Percentiles rank a stretch among this genome's conserved stretches.
phyloP scores from a whole-genome alignment of 495 filamentous ascomycete genomes.

The Echria macrotheca region DNA sequence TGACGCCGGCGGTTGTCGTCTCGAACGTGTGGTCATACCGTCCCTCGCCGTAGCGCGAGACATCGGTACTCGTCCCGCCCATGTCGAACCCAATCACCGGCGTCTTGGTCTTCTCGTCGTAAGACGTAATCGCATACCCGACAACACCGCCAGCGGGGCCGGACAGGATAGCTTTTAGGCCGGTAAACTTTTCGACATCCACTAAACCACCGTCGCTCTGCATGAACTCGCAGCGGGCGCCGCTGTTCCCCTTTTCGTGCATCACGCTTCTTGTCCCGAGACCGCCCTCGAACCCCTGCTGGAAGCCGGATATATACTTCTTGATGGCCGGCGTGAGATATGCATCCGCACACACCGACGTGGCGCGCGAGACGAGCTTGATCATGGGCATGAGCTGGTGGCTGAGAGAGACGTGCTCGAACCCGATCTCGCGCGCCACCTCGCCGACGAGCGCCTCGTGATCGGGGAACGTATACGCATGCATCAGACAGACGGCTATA shows the following conservation, averaged over 20 bases:
- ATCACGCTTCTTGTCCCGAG: constrained; percentile 64
- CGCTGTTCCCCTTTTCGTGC: constrained; percentile 47
- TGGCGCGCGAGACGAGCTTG: constrained; percentile 79
- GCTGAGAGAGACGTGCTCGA: constrained; percentile 66
- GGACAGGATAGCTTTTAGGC: constrained; percentile 69
- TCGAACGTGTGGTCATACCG: constrained; percentile 96
- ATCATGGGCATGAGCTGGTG: constrained; percentile 93
- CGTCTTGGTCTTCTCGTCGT: constrained; percentile 76
- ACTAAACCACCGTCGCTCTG: constrained; percentile 78
- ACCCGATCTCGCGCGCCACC: constrained; percentile 67
- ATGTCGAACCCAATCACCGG: constrained; percentile 98
- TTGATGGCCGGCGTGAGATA: constrained; percentile 95
- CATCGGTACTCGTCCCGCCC: constrained; percentile 90
- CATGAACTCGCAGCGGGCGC: constrained; percentile 77
- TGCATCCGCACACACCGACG: constrained; percentile 89
- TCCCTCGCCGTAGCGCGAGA: constrained; percentile 82
- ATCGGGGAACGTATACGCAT: constrained; percentile 72
- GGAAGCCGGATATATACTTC: constrained; percentile 89
- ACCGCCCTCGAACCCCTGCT: constrained; percentile 65
- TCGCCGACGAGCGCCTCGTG: constrained; percentile 66
- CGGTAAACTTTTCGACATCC: constrained; percentile 69
- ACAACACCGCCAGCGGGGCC: constrained; percentile 82
- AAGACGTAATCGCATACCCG: constrained; percentile 90
- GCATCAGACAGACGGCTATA: constrained; percentile 75
- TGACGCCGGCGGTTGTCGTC: constrained; percentile 91